Conservation (phyloP, 2,329 filamentous ascomycete genomes). For the Alternaria sp. region DNA sequence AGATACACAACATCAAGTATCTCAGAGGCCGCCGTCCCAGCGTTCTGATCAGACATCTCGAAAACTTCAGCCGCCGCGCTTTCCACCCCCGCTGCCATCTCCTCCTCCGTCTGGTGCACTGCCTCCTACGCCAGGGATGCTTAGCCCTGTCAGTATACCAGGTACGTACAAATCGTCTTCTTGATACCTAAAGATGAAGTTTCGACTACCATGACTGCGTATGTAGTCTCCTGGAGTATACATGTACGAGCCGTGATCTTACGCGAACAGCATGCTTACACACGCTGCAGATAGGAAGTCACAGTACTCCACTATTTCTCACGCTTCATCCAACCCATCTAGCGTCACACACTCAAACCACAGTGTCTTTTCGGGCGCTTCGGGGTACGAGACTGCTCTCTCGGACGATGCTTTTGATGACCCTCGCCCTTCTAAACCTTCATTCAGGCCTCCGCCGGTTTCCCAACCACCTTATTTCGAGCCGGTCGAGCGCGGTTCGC, state of each 20-base stretch:
- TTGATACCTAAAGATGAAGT: neutral
- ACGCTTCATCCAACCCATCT: conserved; percentile 24
- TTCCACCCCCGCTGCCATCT: conserved; percentile 23
- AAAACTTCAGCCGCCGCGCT: conserved; percentile 17
- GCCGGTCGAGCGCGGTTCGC: conserved; percentile 26
- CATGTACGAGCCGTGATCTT: neutral
- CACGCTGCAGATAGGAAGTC: conserved; percentile 13
- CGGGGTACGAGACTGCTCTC: conserved; percentile 22
- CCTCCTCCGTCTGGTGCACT: conserved; percentile 26
- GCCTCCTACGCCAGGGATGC: conserved; percentile 21
- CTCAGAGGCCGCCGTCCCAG: conserved; percentile 5
- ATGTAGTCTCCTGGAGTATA: neutral
- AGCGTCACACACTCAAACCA: conserved; percentile 23
- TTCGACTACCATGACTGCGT: neutral
- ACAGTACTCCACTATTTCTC: conserved; percentile 26
- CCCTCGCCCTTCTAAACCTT: conserved; percentile 17
- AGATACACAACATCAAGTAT: conserved; percentile 2
- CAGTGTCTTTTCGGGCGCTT: conserved; percentile 28
- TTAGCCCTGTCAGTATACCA: conserved; percentile 9
- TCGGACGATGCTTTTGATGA: conserved; percentile 23
- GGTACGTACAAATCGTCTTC: conserved; percentile 21
- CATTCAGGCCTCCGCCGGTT: neutral
- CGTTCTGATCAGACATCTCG: conserved; percentile 7
- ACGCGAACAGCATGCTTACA: conserved; percentile 11
- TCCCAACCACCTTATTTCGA: conserved; percentile 16